Conservation (phyloP, 352 stramenopile genomes). For the Pythium dissotocum region DNA sequence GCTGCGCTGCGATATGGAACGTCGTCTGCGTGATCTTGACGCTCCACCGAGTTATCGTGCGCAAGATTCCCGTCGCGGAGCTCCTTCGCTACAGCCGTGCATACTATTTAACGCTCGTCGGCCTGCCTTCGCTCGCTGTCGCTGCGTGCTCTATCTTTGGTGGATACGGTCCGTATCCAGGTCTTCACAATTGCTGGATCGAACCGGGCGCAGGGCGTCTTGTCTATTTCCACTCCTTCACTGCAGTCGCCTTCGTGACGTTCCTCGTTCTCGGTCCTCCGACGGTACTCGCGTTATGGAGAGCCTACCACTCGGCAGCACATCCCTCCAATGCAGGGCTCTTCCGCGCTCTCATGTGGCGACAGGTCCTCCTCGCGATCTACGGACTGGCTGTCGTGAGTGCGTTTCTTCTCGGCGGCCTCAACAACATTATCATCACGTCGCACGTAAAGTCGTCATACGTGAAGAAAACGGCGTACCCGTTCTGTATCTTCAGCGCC, state of each 20-base stretch:
- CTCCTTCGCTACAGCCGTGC: slow-evolving; percentile 22
- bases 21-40: slow-evolving; percentile 28
- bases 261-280: slow-evolving; percentile 27
- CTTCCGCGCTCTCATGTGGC: slow-evolving; percentile 31
- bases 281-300: slow-evolving; percentile 28
- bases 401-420: slow-evolving; percentile 32
- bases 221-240: slow-evolving; percentile 40
- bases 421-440: slow-evolving; percentile 31
- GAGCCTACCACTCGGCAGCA: slow-evolving; percentile 23
- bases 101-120: slow-evolving; percentile 29
- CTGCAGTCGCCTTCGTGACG: slow-evolving; percentile 21
- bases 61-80: slow-evolving; percentile 25
- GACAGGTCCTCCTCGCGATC: slow-evolving; percentile 30
- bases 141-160: slow-evolving; percentile 31
- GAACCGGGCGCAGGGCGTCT: slow-evolving; percentile 30
- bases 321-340: slow-evolving; percentile 16
- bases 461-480: slow-evolving; percentile 33
- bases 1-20: slow-evolving; percentile 37
- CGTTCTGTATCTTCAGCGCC: slow-evolving; percentile 35
- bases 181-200: slow-evolving; percentile 43
- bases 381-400: slow-evolving; percentile 27
- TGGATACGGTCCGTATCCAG: slow-evolving; percentile 32
- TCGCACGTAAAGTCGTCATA: slow-evolving; percentile 30
- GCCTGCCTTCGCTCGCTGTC: slow-evolving; percentile 26
- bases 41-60: slow-evolving; percentile 31